Conservation (phyloP, 1,284 basidiomycete species). For the Wallemia ichthyophaga region DNA sequence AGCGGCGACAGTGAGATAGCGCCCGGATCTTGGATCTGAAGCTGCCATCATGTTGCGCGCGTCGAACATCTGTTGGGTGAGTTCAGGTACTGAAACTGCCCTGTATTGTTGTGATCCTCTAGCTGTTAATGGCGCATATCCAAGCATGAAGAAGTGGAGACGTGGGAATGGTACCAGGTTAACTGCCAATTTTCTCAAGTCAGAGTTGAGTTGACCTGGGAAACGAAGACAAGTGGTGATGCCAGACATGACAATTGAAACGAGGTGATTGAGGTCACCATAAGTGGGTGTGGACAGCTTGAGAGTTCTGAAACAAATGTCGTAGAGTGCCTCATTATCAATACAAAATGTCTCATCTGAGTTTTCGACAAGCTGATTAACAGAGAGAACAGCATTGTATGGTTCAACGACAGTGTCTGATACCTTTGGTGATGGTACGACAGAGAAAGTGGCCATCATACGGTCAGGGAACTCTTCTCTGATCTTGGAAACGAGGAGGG, state of each 20-base stretch:
- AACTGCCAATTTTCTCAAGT: slow-evolving; percentile 82
- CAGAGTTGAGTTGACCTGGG: slow-evolving; percentile 96
- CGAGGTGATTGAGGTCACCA: slow-evolving; percentile 87
- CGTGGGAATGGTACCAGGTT: slow-evolving; percentile 99
- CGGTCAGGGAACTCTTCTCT: slow-evolving; percentile 30
- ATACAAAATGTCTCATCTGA: slow-evolving; percentile 32
- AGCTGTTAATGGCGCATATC: slow-evolving; percentile 79
- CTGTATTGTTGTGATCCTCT: slow-evolving; percentile 78
- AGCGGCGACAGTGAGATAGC: slow-evolving; percentile 77
- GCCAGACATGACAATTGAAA: slow-evolving; percentile 93
- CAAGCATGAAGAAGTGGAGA: slow-evolving; percentile 98
- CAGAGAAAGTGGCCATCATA: slow-evolving; percentile 32
- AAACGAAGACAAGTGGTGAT: slow-evolving; percentile 50
- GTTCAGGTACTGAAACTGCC: slow-evolving; percentile 77
- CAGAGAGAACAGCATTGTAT: slow-evolving; percentile 29
- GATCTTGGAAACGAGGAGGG: slow-evolving; percentile 29
- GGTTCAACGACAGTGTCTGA: slow-evolving; percentile 30
- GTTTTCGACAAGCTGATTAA: slow-evolving; percentile 32
- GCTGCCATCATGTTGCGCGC: slow-evolving; percentile 98
- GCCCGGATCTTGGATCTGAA: slow-evolving; percentile 74
- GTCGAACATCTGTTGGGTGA: slow-evolving; percentile 96
- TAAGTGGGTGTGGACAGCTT: slow-evolving; percentile 82
- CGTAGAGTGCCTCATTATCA: slow-evolving; percentile 93
- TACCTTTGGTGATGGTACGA: slow-evolving; percentile 28
- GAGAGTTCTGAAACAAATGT: slow-evolving; percentile 89